A percentile compares a stretch with the other conserved stretches of the same genome.
These are phyloP conservation scores for Parachlorella kessleri DNA, from an alignment of 139 green algal genomes.

Conservation along the genomic window DNA sequence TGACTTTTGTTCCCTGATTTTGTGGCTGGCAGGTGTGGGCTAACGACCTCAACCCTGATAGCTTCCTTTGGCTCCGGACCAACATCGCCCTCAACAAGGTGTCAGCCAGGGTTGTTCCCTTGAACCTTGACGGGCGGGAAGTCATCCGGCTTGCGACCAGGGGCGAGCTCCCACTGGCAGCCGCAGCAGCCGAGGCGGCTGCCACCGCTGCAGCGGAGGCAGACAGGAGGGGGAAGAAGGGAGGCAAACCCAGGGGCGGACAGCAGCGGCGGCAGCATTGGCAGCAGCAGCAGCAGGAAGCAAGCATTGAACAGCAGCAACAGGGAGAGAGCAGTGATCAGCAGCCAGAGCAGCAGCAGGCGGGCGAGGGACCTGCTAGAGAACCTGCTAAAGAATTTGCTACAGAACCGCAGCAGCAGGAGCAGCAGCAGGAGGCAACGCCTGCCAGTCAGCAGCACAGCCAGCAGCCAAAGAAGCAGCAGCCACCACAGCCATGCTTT, in stretches of 20 bases:
- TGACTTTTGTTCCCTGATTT: too few relatives aligned
- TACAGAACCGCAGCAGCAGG: not conserved
- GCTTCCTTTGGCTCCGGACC: conserved; percentile 67
- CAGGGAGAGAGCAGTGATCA: conserved; percentile 10
- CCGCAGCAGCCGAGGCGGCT: not conserved
- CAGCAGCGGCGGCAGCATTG: not conserved
- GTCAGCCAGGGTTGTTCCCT: not conserved
- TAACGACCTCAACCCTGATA: conserved; percentile 97
- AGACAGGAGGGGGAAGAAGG: not conserved
- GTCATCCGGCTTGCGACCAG: conserved; percentile 29
- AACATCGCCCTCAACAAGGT: conserved; percentile 87
- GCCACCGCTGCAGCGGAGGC: not conserved
- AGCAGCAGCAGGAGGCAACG: not conserved
- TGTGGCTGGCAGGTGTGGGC: conserved; percentile 87
- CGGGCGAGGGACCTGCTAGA: too few relatives aligned
- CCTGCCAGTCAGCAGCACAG: not conserved
- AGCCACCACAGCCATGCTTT: conserved; percentile 17
- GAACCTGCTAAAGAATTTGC: too few relatives aligned
- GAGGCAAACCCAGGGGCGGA: not conserved
- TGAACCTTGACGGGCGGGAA: conserved; percentile 68
- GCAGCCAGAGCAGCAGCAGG: not conserved
- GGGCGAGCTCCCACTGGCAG: not conserved
- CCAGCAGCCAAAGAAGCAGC: conserved; percentile 4
- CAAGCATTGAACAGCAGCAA: too few relatives aligned
- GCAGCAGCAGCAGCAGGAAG: too few relatives aligned